These are phyloP conservation scores for Aspergillus ochraceoroseus DNA, from an alignment of 2,329 filamentous ascomycete species.

Conservation along the genomic window DNA sequence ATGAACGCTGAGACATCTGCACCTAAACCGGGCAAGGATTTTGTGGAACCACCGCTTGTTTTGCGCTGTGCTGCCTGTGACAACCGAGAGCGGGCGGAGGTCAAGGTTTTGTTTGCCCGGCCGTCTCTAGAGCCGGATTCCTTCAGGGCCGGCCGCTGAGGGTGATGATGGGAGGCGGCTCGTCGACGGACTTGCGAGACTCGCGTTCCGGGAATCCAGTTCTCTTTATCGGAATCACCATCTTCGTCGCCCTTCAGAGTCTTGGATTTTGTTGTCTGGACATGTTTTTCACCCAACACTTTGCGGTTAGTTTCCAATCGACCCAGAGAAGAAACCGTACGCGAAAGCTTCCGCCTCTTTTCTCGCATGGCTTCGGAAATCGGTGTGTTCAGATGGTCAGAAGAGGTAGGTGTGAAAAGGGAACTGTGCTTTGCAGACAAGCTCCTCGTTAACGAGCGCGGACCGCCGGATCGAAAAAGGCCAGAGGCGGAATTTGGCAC, in stretches of 20 bases:
- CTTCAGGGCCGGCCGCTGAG: constrained; percentile 43
- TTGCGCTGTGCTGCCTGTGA: constrained; percentile 20
- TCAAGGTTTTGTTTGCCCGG: constrained; percentile 23
- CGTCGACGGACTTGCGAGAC: constrained; percentile 39
- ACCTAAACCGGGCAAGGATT: constrained; percentile 46
- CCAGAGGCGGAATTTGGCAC: constrained; percentile 63
- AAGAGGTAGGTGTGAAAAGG: constrained; percentile 32
- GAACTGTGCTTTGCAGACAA: constrained; percentile 53
- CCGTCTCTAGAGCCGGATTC: constrained; percentile 36
- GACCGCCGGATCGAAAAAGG: constrained; percentile 67
- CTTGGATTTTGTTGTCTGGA: constrained; percentile 30
- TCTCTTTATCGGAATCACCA: constrained; percentile 91
- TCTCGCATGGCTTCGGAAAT: constrained; percentile 42
- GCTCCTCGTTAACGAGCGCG: constrained; percentile 47
- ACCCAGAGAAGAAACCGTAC: constrained; percentile 59
- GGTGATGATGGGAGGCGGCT: constrained; percentile 25
- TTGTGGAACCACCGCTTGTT: constrained; percentile 31
- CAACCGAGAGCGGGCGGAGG: constrained; percentile 26
- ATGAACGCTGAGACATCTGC: constrained; percentile 71
- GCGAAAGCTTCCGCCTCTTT: constrained; percentile 61
- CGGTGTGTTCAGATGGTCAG: constrained; percentile 46
- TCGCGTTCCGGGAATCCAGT: constrained; percentile 60
- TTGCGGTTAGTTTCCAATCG: constrained; percentile 51
- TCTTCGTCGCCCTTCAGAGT: constrained; percentile 35
- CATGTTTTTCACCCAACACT: constrained; percentile 36